Evolutionary conservation across 2,329 filamentous ascomycete species (phyloP), one percentile per base, ranked within the genome.

Genomic region (Pleurostoma richardsiae): DNA sequence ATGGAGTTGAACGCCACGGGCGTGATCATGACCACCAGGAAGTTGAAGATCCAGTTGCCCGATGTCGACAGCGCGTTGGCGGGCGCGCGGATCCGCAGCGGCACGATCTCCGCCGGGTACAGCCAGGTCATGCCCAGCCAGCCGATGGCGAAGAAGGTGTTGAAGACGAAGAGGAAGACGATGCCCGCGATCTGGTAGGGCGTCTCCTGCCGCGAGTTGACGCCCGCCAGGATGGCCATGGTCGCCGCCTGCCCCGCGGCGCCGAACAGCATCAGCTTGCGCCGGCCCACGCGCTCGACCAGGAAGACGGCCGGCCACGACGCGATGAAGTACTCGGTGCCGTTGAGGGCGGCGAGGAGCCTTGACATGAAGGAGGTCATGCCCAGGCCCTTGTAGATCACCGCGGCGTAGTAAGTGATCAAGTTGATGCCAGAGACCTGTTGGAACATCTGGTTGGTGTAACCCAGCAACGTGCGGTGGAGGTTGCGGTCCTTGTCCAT

Each of bases 231-330:
- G 36, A 88, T 73, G 3, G 82, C 76, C 85, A 89, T 88, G 44
- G 79, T 81, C 2, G 74, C 59, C 36, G 80, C 80, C 69, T 84
- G 82, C 0, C 82, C 82, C 3, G 72, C 68, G 0, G 81, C 78
- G 45, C 85, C 85, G 52, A 88, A 79, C 19, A 90, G 66, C 83
- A 90, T 89, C 50, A 90, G 75, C 57, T 79, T 78, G 19, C 86
- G 76, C 29, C 86, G 81, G 8, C 84, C 84, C 4, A 84, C 78
- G 2, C 78, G 75, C 62, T 86, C 83, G 36, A 86, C 80, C 29
- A 85, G 71, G 60, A 82, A 82, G 26, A 77, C 71, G 2, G 74
- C 70, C 1, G 73, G 72, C 79, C 83, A 79, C 3, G 83, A 83
- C 1, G 77, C 65, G 61, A 78, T 69, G 51, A 74, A 69, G 58